Evolutionary conservation across 108 stramenopile species (phyloP).

Genomic region (Schizochytrium sp.): DNA sequence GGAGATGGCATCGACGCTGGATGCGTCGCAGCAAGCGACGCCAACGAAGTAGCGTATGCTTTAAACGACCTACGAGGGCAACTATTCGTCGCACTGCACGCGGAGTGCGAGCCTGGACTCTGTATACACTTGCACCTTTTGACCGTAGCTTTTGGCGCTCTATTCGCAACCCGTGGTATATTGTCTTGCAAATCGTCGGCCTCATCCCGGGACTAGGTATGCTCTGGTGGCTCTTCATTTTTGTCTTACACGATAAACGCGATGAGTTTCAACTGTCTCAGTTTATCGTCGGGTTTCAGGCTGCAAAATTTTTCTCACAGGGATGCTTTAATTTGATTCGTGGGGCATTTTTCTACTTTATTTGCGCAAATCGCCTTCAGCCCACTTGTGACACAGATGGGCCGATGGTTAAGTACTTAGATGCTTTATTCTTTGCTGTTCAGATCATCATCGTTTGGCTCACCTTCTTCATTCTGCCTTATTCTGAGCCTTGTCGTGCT

Average conservation of each 20-base stretch:
- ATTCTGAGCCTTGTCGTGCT: constrained; percentile 30
- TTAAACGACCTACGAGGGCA: background rate
- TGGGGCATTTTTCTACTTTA: constrained; percentile 21
- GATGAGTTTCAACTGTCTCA: constrained; percentile 64
- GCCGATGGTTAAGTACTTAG: constrained; percentile 20
- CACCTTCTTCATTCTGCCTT: constrained; percentile 48
- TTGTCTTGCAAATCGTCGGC: constrained; percentile 26
- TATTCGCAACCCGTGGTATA: background rate
- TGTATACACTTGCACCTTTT: constrained; percentile 53
- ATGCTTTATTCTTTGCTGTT: constrained; percentile 23
- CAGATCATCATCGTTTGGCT: constrained; percentile 59
- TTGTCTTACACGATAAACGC: constrained; percentile 59
- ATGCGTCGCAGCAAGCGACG: background rate
- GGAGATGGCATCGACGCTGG: constrained; percentile 19
- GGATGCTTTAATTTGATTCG: constrained; percentile 43
- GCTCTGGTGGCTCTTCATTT: constrained; percentile 62
- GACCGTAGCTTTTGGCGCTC: constrained; percentile 48
- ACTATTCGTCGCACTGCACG: background rate
- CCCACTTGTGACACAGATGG: constrained; percentile 43
- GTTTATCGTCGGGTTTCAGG: constrained; percentile 61
- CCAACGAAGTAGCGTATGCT: constrained; percentile 12
- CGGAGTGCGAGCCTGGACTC: constrained; percentile 38
- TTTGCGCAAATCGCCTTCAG: constrained; percentile 1
- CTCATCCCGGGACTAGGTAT: constrained; percentile 38
- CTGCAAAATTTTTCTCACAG: constrained; percentile 55